Base-by-base conservation (phyloP, 371 early-diverging fungal species). In the Circinella umbellata region DNA sequence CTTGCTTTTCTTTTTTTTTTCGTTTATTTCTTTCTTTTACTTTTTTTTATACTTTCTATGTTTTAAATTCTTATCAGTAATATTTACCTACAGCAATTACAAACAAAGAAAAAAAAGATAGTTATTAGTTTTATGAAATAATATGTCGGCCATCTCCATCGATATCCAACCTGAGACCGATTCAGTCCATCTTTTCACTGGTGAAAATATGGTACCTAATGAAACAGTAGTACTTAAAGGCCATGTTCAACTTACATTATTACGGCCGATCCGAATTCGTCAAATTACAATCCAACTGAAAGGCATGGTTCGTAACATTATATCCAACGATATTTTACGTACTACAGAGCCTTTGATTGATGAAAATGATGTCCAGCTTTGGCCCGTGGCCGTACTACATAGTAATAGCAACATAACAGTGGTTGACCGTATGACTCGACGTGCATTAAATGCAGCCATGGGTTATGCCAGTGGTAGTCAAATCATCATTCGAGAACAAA, bases 211-310 rank as follows among this genome's bases (percentile, higher is more conserved):
- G 36, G 13, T 73, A 17, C 78, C 81, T 11, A 76, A 72, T 46
- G 72, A 72, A 54, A n/a, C 68, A 5, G 73, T 69, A 61, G 36
- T 54, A 4, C 38, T 81, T 0, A 65, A 66, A 34, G 81, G 81
- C 11, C 66, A 57, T 36, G 71, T 81, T n/a, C 71, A 77, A 55
- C 42, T 81, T 20, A 69, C 42, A 3, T 5, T 74, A 2, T 36
- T 46, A 36, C 70, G 76, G 4, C 77, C 77, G 3, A 54, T 81
- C 4, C 65, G 73, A 7, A 64, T 79, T 18, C 67, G 73, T 2
- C 74, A 77, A 38, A 67, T 81, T 18, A 69, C 63, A 5, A 66
- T 81, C 36, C 64, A 72, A 42, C 70, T 81, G 49, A 61, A 74
- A 48, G 81, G 81, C 14, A 61, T 34, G 4, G 66, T 80, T 0